Evolutionary conservation across 2,329 filamentous ascomycete species (phyloP).

Genomic region (Dothideomycetidae sp.): DNA sequence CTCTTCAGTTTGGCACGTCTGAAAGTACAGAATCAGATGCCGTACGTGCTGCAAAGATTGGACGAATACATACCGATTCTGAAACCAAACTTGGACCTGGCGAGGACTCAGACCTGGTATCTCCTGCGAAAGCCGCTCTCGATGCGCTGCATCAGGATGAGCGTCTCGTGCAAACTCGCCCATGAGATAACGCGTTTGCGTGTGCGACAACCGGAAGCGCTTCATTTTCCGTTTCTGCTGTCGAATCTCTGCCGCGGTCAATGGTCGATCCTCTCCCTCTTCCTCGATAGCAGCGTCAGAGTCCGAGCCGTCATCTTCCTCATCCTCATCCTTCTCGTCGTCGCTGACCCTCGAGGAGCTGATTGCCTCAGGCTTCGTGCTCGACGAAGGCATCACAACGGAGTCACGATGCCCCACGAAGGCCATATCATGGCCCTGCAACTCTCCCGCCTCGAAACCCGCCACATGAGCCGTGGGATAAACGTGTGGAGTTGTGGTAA

Average conservation of each 20-base stretch:
- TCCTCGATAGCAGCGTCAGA: slow-evolving; percentile 16
- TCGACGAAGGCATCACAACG: slow-evolving; percentile 7
- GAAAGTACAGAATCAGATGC: too few relatives aligned
- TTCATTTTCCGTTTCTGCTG: slow-evolving; percentile 48
- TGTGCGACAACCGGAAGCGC: slow-evolving; percentile 82
- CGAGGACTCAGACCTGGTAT: slow-evolving; percentile 83
- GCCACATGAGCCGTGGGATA: too few relatives aligned
- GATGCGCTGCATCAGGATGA: slow-evolving; percentile 81
- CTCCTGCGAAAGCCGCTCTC: slow-evolving; percentile 73
- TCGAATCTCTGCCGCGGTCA: slow-evolving; percentile 34
- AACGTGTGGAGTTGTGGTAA: too few relatives aligned
- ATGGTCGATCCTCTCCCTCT: slow-evolving; percentile 17
- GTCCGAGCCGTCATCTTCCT: slow-evolving; percentile 18
- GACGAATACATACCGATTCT: slow-evolving; percentile 60
- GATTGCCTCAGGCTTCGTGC: slow-evolving; percentile 1
- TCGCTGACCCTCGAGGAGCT: slow-evolving; percentile 1
- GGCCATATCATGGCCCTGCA: too few relatives aligned
- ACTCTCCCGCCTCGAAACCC: too few relatives aligned
- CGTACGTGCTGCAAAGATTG: too few relatives aligned
- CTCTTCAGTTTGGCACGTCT: slow-evolving; percentile 49
- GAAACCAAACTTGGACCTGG: slow-evolving; percentile 97
- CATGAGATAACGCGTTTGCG: slow-evolving; percentile 95
- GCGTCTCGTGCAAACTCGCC: slow-evolving; percentile 92
- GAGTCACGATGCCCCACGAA: slow-evolving; percentile 7
- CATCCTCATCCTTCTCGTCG: slow-evolving; percentile 24